Evolutionary conservation across 2,329 filamentous ascomycete species (phyloP).

Genomic region (Cytospora leucostoma): DNA sequence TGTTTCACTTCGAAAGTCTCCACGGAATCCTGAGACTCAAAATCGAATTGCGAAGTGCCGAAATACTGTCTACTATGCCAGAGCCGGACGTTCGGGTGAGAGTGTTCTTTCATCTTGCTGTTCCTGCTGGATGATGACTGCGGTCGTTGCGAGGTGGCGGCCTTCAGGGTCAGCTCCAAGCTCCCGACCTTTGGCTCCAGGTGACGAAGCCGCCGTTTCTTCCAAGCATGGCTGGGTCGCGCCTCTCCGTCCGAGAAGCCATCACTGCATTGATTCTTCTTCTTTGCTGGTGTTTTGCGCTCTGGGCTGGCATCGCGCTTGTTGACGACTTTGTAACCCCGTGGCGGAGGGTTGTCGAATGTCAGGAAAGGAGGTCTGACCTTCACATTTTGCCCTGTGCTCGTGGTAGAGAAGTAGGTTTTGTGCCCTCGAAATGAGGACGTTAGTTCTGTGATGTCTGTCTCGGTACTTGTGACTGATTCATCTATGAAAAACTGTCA

Average conservation of each 20-base stretch:
- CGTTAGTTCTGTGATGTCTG: neutral
- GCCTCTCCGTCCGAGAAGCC: constrained; percentile 24
- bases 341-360: constrained; percentile 28
- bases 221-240: constrained; percentile 5
- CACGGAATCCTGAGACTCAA: constrained; percentile 9
- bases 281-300: neutral
- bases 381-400: constrained; percentile 3
- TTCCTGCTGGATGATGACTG: constrained; percentile 4
- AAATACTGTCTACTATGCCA: constrained; percentile 13
- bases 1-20: neutral
- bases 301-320: constrained; percentile 12
- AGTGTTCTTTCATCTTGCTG: constrained; percentile 19
- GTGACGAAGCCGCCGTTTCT: constrained; percentile 15
- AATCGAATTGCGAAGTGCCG: constrained; percentile 10
- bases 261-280: constrained; percentile 11
- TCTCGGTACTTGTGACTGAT: neutral
- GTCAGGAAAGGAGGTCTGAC: constrained; percentile 27
- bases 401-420: neutral
- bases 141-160: constrained; percentile 11
- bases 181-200: constrained; percentile 22
- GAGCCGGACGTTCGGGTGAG: neutral
- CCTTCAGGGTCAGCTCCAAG: constrained; percentile 31
- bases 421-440: neutral
- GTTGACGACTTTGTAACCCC: constrained; percentile 31
- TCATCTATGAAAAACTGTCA: constrained; percentile 5